phyloP scores from a whole-genome alignment of 352 stramenopile species.

The Phytophthora fragariaefolia region DNA sequence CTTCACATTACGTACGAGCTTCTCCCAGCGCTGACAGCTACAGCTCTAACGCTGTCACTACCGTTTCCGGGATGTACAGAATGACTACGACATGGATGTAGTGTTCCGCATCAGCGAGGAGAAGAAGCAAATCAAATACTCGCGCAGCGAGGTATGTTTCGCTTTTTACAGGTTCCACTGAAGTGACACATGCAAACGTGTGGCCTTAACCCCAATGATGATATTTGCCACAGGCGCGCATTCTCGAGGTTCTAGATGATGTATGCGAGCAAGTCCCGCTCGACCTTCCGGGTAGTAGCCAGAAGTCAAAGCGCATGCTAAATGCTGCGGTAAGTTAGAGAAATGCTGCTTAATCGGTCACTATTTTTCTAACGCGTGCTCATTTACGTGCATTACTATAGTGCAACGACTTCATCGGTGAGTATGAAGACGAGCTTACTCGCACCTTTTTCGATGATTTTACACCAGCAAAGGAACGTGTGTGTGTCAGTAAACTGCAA shows the following conservation, averaged over 20 bases:
- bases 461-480: constrained; percentile 61
- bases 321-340: constrained; percentile 61
- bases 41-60: not conserved
- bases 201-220: too few species aligned
- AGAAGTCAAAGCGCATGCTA: constrained; percentile 69
- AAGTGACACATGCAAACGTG: too few species aligned
- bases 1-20: not conserved
- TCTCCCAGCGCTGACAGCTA: not conserved
- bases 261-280: constrained; percentile 68
- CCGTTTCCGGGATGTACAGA: constrained; percentile 29
- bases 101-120: constrained; percentile 89
- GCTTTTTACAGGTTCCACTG: too few species aligned
- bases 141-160: constrained; percentile 73
- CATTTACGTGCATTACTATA: constrained; percentile 22
- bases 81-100: constrained; percentile 85
- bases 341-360: not conserved
- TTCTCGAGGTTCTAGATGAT: constrained; percentile 84
- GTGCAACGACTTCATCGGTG: constrained; percentile 81
- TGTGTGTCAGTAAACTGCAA: constrained; percentile 59
- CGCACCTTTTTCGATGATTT: constrained; percentile 82
- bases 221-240: constrained; percentile 53
- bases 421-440: constrained; percentile 85
- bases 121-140: constrained; percentile 88
- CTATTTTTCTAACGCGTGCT: not conserved
- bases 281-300: constrained; percentile 39